Evolutionary conservation across 805 yeast genomes (phyloP).

Genomic region (Soucietia sequanensis): DNA sequence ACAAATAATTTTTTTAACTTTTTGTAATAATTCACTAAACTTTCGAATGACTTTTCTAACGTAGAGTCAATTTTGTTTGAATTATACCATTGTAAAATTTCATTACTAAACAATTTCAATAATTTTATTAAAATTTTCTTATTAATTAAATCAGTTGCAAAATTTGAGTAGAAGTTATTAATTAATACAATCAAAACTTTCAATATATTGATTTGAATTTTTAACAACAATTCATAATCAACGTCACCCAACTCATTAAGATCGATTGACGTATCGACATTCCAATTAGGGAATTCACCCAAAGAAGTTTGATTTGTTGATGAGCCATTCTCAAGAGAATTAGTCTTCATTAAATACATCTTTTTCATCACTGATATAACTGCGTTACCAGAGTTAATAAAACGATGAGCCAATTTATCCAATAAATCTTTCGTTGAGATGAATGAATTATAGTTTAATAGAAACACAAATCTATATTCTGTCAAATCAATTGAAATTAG

Average conservation of each 20-base stretch:
- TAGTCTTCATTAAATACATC: slow-evolving; percentile 14
- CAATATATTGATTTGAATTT: slow-evolving; percentile 77
- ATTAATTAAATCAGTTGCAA: slow-evolving; percentile 63
- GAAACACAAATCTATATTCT: slow-evolving; percentile 41
- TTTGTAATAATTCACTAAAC: slow-evolving; percentile 51
- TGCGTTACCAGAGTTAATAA: slow-evolving; percentile 44
- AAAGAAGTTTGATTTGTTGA: slow-evolving; percentile 7
- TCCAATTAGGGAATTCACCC: slow-evolving; percentile 62
- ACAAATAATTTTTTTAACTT: slow-evolving; percentile 67
- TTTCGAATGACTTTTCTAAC: slow-evolving; percentile 37
- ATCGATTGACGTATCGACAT: slow-evolving; percentile 32
- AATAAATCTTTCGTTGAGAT: slow-evolving; percentile 39
- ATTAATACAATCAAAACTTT: slow-evolving; percentile 74
- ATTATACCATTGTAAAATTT: slow-evolving; percentile 51
- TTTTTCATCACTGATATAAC: slow-evolving; percentile 44
- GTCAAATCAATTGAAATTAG: slow-evolving; percentile 33
- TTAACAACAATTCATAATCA: slow-evolving; percentile 66
- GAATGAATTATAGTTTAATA: slow-evolving; percentile 40
- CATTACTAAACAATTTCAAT: slow-evolving; percentile 65
- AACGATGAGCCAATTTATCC: slow-evolving; percentile 39
- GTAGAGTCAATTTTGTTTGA: slow-evolving; percentile 36
- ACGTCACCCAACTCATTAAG: slow-evolving; percentile 46
- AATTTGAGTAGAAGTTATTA: slow-evolving; percentile 70
- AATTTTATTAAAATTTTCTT: slow-evolving; percentile 62
- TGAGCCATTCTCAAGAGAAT: slow-evolving; percentile 8